phyloP scores from a whole-genome alignment of 2,329 filamentous ascomycete genomes.

The Aspergillus phoenicis region DNA sequence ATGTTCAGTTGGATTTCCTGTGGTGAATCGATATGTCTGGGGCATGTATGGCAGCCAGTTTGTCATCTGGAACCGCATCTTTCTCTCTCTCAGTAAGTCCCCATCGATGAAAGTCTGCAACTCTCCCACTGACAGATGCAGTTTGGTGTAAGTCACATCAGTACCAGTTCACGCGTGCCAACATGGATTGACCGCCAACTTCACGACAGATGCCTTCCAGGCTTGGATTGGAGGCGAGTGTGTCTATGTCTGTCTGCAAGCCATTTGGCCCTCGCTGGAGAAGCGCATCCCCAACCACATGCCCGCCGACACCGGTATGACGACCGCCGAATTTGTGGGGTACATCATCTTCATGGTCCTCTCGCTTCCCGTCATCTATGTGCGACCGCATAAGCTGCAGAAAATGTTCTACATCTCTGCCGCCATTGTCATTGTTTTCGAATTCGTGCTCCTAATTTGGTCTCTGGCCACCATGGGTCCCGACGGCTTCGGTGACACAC shows the following conservation, averaged over 20 bases:
- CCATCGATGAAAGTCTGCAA: neutral
- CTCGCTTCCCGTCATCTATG: constrained; percentile 50
- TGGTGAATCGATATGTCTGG: constrained; percentile 37
- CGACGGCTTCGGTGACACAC: constrained; percentile 24
- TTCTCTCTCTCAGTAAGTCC: constrained; percentile 37
- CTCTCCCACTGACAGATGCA: neutral
- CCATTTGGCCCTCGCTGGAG: constrained; percentile 50
- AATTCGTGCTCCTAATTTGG: constrained; percentile 49
- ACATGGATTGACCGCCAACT: neutral
- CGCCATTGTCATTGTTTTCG: constrained; percentile 45
- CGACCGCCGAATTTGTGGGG: constrained; percentile 47
- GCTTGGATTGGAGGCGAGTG: constrained; percentile 53
- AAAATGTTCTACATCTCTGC: constrained; percentile 48
- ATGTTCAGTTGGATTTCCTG: constrained; percentile 34
- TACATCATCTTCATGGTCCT: constrained; percentile 51
- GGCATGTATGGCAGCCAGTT: constrained; percentile 32
- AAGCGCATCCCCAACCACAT: constrained; percentile 48
- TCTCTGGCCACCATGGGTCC: constrained; percentile 48
- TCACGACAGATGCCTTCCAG: constrained; percentile 26
- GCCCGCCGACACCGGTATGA: constrained; percentile 47
- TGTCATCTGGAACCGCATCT: constrained; percentile 29
- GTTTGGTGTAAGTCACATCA: neutral
- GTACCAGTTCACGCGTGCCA: no score
- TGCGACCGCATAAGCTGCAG: constrained; percentile 49
- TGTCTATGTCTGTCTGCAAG: constrained; percentile 50